Conservation (phyloP, 2,329 filamentous ascomycete species). For the Daldinia sp. region DNA sequence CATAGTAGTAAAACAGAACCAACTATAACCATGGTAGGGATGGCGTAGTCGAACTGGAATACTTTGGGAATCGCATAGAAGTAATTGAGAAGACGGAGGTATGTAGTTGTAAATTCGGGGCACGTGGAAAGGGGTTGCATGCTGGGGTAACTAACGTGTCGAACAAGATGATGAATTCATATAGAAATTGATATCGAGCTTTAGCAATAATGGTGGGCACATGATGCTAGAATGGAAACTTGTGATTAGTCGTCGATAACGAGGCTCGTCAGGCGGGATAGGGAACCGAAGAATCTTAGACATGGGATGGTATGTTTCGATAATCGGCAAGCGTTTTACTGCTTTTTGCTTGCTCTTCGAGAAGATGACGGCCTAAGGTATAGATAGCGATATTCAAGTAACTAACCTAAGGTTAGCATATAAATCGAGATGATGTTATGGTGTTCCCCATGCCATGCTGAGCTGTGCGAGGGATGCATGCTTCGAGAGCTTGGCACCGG, state of each 20-base stretch:
- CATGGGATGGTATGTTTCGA: neutral
- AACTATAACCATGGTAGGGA: too few relatives aligned
- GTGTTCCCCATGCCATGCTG: neutral
- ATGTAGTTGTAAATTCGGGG: neutral
- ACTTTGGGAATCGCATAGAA: too few relatives aligned
- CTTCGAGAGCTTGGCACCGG: neutral
- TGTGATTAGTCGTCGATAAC: conserved; percentile 26
- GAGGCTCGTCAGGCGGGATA: conserved; percentile 22
- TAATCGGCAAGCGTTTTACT: neutral
- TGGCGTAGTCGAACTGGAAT: too few relatives aligned
- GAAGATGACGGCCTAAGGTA: too few relatives aligned
- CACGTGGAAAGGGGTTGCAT: neutral
- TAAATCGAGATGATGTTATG: neutral
- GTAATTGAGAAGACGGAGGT: too few relatives aligned
- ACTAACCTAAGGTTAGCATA: neutral
- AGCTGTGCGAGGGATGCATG: neutral
- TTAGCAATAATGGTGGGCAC: neutral
- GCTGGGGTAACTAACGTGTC: neutral
- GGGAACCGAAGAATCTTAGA: neutral
- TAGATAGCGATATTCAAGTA: neutral
- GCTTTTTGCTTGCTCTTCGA: too few relatives aligned
- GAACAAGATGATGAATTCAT: neutral
- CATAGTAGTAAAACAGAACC: too few relatives aligned
- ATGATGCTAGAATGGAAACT: conserved; percentile 5
- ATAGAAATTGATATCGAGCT: neutral